A percentile compares a stretch with the other conserved stretches of the same genome.
Conservation (phyloP, 441 rosid species). For the Omphalea diandra region DNA sequence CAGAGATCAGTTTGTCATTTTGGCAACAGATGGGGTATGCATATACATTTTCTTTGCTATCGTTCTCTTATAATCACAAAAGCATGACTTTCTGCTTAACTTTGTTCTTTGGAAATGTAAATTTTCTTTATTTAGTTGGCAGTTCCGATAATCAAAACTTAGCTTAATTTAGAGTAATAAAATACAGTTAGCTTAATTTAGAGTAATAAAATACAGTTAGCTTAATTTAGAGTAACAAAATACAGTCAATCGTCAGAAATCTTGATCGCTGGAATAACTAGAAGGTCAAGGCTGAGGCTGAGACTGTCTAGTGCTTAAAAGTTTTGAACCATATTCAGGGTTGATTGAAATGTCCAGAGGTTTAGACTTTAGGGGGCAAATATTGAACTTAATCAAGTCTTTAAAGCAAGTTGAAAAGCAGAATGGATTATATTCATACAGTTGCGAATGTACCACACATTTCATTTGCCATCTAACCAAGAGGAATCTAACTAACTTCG, state of each 20-base stretch:
- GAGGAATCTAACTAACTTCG: neutral
- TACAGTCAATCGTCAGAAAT: neutral
- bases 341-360: no score
- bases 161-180: no score
- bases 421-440: neutral
- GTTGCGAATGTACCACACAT: no score
- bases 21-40: conserved; percentile 87
- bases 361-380: no score
- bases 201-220: neutral
- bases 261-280: no score
- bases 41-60: neutral
- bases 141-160: neutral
- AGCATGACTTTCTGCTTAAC: neutral
- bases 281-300: no score
- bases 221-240: neutral
- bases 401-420: no score
- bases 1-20: conserved; percentile 67
- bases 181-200: no score
- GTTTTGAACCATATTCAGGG: no score
- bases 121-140: neutral
- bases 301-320: no score
- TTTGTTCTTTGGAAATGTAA: neutral
- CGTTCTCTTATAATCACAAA: neutral
- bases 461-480: neutral
- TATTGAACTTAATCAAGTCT: no score